These are phyloP conservation scores for Kazachstania taianensis DNA, from an alignment of 805 yeast species.

Conservation along the genomic window DNA sequence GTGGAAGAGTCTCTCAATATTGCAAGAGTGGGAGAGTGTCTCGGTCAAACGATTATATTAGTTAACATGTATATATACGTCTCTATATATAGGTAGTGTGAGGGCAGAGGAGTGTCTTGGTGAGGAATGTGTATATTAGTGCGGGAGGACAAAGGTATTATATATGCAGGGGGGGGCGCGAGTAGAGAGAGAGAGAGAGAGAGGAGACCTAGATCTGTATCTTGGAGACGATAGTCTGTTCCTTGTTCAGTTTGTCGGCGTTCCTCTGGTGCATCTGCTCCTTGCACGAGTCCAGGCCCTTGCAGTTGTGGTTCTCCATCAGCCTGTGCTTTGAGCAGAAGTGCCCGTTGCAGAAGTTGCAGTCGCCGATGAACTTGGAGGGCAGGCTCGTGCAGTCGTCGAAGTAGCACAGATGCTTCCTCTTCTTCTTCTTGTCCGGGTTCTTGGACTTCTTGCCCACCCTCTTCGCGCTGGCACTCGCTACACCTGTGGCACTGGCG, in stretches of 20 bases:
- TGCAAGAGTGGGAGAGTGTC: no score
- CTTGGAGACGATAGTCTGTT: constrained; percentile 62
- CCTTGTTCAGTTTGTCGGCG: constrained; percentile 72
- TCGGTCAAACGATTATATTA: no score
- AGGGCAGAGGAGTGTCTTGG: not conserved
- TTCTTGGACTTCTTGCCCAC: constrained; percentile 16
- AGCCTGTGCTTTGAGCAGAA: constrained; percentile 82
- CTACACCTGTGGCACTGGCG: no score
- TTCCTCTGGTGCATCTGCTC: constrained; percentile 76
- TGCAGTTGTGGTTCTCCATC: constrained; percentile 74
- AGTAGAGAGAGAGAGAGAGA: constrained; percentile 1
- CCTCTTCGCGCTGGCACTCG: constrained; percentile 1
- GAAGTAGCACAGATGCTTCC: constrained; percentile 41
- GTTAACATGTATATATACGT: no score
- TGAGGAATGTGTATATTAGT: not conserved
- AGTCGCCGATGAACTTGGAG: constrained; percentile 61
- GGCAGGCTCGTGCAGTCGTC: constrained; percentile 55
- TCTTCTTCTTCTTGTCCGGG: constrained; percentile 19
- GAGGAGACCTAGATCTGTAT: constrained; percentile 35
- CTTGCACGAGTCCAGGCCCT: constrained; percentile 69
- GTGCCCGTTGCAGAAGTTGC: constrained; percentile 74
- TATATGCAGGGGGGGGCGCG: not conserved
- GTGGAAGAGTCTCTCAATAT: no score
- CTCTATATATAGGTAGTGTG: not conserved
- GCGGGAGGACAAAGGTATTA: not conserved